Percentiles rank a stretch among this genome's conserved stretches.
Evolutionary conservation across 2,329 filamentous ascomycete genomes (phyloP).

Genomic region (Penicillium janthinellum): DNA sequence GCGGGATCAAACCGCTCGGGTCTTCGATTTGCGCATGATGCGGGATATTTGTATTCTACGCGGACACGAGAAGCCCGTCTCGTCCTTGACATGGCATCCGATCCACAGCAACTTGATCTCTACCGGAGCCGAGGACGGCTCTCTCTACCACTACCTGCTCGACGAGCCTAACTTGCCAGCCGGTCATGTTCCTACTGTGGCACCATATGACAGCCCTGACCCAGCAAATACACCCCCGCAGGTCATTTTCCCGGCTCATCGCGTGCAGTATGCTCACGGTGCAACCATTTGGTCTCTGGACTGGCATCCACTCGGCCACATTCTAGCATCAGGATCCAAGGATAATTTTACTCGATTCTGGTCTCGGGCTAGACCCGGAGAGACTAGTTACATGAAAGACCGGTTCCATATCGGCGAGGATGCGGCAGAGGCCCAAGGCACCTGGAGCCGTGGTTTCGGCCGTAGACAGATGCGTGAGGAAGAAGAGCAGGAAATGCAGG

Average conservation of each 20-base stretch:
- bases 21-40: conserved; percentile 98
- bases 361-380: conserved; percentile 86
- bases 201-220: conserved; percentile 83
- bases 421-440: conserved; percentile 91
- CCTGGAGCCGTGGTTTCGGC: conserved; percentile 79
- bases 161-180: conserved; percentile 87
- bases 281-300: conserved; percentile 97
- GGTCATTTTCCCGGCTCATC: conserved; percentile 90
- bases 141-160: conserved; percentile 90
- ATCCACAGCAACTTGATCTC: conserved; percentile 86
- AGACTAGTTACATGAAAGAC: conserved; percentile 82
- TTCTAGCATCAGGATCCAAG: conserved; percentile 92
- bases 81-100: conserved; percentile 90
- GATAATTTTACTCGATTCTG: conserved; percentile 97
- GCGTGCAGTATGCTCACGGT: conserved; percentile 83
- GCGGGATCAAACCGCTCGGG: conserved; percentile 85
- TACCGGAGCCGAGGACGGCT: conserved; percentile 86
- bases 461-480: conserved; percentile 82
- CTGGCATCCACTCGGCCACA: conserved; percentile 96
- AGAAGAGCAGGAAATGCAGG: conserved; percentile 89
- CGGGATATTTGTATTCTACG: conserved; percentile 90
- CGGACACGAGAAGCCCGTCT: conserved; percentile 95
- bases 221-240: conserved; percentile 78
- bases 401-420: conserved; percentile 94
- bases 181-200: conserved; percentile 69